Conservation (phyloP, 257 asterid genomes). For the Rehmannia glutinosa region DNA sequence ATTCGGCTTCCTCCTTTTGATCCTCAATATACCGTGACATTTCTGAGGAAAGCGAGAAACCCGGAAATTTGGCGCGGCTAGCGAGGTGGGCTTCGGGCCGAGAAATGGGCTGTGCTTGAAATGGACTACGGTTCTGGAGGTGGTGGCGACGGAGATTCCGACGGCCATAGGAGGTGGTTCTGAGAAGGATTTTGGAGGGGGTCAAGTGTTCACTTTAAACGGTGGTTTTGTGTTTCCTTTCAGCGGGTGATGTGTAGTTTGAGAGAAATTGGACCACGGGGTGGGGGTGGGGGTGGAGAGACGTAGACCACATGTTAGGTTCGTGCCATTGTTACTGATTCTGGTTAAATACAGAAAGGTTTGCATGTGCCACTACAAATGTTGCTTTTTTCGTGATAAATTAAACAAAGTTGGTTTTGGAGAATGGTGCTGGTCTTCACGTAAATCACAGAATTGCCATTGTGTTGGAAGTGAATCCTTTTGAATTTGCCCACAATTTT, state of each 20-base stretch:
- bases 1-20: slow-evolving; percentile 26
- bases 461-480: background rate
- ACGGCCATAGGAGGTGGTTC: slow-evolving; percentile 57
- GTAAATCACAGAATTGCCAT: background rate
- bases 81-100: slow-evolving; percentile 25
- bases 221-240: background rate
- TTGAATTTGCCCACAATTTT: too few relatives aligned
- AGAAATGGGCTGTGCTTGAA: slow-evolving; percentile 28
- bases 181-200: slow-evolving; percentile 4
- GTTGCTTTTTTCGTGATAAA: background rate
- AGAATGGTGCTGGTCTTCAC: background rate
- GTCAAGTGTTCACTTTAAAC: background rate
- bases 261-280: background rate
- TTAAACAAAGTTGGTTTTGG: background rate
- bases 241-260: background rate
- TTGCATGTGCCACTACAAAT: slow-evolving; percentile 8
- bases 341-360: background rate
- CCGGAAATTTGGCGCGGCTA: slow-evolving; percentile 7
- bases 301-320: slow-evolving; percentile 26
- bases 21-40: slow-evolving; percentile 16
- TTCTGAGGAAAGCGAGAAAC: slow-evolving; percentile 19
- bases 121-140: slow-evolving; percentile 20
- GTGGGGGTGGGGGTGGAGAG: background rate
- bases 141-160: slow-evolving; percentile 35
- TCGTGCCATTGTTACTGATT: background rate